Evolutionary conservation across 2,329 filamentous ascomycete genomes (phyloP), one percentile per base, ranked within the genome.

Genomic region (Colletotrichum endophyticum): DNA sequence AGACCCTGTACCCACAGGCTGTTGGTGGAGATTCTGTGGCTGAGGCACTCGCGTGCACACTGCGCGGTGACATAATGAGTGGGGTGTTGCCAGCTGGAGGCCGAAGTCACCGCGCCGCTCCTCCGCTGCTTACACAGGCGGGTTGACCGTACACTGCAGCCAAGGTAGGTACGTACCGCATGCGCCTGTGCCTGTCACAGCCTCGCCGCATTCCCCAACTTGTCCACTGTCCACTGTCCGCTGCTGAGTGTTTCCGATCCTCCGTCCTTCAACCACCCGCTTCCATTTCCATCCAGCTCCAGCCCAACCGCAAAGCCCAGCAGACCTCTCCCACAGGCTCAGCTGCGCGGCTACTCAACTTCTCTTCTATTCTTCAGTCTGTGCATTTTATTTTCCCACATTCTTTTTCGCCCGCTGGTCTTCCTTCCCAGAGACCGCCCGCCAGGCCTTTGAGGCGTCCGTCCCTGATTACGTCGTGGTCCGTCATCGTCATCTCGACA

Each of bases 351-450:
- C 19, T 27, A 53, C 44, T 27, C 49, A 30, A 57, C 19, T 25
- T 74, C 59, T 15, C n/a, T 39, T 49, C 34, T 27, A n/a, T 30
- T 53, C 61, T 61, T 53, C 30, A 9, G 22, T 39, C 34, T 44
- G 34, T 63, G 22, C 63, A 36, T 39, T 73, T 67, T 19, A 30
- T 56, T 67, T 67, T 67, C 11, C 34, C 36, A 49, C 36, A 19
- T 79, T 79, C 73, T 70, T 79, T 75, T 73, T 73, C 66, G 70
- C 63, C 63, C 79, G 79, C 79, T 78, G 44, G 44, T 13, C 44
- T 25, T 53, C 44, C 44, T 53, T 13, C 0, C n/a, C 44, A 22
- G 44, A 22, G 44, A 53, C n/a, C n/a, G 44, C 44, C n/a, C n/a
- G 44, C n/a, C 44, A 22, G n/a, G n/a, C 44, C 44, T 53, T 13